Evolutionary conservation across 805 yeast species (phyloP).

Genomic region (Myxozyma geophila): DNA sequence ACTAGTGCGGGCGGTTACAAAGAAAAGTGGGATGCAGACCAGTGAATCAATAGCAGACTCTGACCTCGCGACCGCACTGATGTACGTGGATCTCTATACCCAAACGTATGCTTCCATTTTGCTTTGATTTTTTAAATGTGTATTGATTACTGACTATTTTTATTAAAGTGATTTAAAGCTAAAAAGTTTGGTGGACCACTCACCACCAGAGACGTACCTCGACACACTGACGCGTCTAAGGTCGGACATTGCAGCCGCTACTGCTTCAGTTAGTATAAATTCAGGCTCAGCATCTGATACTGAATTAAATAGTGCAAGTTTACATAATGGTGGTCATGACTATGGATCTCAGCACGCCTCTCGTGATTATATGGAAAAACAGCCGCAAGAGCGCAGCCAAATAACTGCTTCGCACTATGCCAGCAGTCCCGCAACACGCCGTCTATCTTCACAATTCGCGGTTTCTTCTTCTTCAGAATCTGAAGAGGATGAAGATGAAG

Average conservation of each 20-base stretch:
- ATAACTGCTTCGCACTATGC: too few relatives aligned
- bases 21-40: slow-evolving; percentile 5
- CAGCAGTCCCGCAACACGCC: too few relatives aligned
- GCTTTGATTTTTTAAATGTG: not conserved
- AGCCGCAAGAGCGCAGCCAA: too few relatives aligned
- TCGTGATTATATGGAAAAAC: too few relatives aligned
- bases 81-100: slow-evolving; percentile 20
- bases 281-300: not conserved
- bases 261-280: not conserved
- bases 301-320: too few relatives aligned
- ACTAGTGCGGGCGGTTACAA: not conserved
- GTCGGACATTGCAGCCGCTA: not conserved
- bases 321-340: too few relatives aligned
- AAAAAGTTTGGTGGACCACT: not conserved
- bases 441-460: too few relatives aligned
- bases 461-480: not conserved
- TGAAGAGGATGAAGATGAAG: slow-evolving; percentile 7
- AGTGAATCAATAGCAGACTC: slow-evolving; percentile 13
- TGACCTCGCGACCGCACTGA: slow-evolving; percentile 16
- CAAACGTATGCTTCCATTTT: slow-evolving; percentile 21
- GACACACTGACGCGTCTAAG: slow-evolving; percentile 8
- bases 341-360: too few relatives aligned
- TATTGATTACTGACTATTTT: not conserved
- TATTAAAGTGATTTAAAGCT: slow-evolving; percentile 10
- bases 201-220: slow-evolving; percentile 15